These are phyloP conservation scores for Cladophialophora yegresii DNA, from an alignment of 2,329 filamentous ascomycete species.

Conservation along the genomic window DNA sequence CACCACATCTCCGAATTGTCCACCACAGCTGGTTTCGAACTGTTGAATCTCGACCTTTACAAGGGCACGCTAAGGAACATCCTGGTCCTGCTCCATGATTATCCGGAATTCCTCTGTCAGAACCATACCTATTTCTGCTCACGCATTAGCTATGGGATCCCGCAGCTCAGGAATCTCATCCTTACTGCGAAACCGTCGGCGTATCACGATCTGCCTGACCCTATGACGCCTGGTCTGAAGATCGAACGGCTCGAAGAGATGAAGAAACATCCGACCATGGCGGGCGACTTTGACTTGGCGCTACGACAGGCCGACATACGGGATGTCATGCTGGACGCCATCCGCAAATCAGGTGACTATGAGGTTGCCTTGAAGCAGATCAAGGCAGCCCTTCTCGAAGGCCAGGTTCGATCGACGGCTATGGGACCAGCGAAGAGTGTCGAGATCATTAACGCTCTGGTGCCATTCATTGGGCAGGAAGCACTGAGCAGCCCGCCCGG, in stretches of 20 bases:
- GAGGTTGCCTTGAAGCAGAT: slow-evolving; percentile 73
- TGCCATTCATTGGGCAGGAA: slow-evolving; percentile 76
- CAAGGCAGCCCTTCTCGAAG: slow-evolving; percentile 22
- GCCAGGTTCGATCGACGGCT: slow-evolving; percentile 2
- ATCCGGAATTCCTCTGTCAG: slow-evolving; percentile 85
- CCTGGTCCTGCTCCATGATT: slow-evolving; percentile 87
- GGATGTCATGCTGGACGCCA: slow-evolving; percentile 54
- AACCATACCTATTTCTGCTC: slow-evolving; percentile 82
- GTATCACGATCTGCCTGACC: slow-evolving; percentile 71
- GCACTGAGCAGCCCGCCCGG: slow-evolving; percentile 62
- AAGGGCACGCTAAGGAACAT: slow-evolving; percentile 80
- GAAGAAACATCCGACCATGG: slow-evolving; percentile 65
- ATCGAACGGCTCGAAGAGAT: slow-evolving; percentile 75
- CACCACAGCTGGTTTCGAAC: slow-evolving; percentile 68
- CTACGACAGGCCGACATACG: slow-evolving; percentile 56
- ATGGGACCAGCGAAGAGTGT: slow-evolving; percentile 27
- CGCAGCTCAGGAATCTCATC: slow-evolving; percentile 85
- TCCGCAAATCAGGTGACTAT: slow-evolving; percentile 45
- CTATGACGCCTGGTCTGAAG: slow-evolving; percentile 71
- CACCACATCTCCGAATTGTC: slow-evolving; percentile 76
- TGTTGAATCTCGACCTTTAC: slow-evolving; percentile 78
- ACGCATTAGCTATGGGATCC: slow-evolving; percentile 77
- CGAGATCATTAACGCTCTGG: slow-evolving; percentile 73
- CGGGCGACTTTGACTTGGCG: slow-evolving; percentile 61
- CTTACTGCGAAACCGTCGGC: slow-evolving; percentile 75